Evolutionary conservation across 495 filamentous ascomycete genomes (phyloP).

Genomic region (Tuber indicum): DNA sequence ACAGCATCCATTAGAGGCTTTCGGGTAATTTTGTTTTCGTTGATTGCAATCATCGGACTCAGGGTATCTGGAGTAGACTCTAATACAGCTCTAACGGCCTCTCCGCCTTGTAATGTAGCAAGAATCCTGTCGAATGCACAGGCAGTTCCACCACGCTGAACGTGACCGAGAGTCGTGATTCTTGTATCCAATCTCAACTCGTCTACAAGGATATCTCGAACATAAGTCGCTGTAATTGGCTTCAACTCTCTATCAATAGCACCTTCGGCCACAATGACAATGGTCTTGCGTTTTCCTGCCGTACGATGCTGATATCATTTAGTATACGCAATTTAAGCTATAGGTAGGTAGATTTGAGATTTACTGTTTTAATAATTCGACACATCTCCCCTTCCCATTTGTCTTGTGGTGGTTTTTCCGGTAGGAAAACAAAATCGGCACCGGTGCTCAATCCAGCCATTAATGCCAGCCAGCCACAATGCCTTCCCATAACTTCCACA

Average conservation of each 20-base stretch:
- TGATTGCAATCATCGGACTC: conserved; percentile 91
- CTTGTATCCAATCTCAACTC: conserved; percentile 74
- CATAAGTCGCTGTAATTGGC: conserved; percentile 68
- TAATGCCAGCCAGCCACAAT: conserved; percentile 95
- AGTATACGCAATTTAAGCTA: conserved; percentile 34
- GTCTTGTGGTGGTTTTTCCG: conserved; percentile 81
- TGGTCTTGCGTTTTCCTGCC: conserved; percentile 90
- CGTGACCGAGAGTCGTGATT: conserved; percentile 92
- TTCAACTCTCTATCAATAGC: conserved; percentile 79
- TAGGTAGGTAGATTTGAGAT: conserved; percentile 20
- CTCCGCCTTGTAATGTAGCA: conserved; percentile 86
- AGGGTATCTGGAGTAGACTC: conserved; percentile 81
- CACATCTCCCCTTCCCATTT: conserved; percentile 93
- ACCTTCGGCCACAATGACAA: conserved; percentile 95
- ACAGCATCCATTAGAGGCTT: conserved; percentile 87
- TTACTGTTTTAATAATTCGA: conserved; percentile 65
- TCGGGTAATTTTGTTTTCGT: conserved; percentile 93
- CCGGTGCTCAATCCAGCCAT: conserved; percentile 95
- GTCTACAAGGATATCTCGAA: conserved; percentile 81
- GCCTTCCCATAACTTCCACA: conserved; percentile 98
- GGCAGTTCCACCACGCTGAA: conserved; percentile 85
- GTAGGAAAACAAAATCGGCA: conserved; percentile 94
- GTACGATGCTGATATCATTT: conserved; percentile 65
- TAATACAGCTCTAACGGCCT: conserved; percentile 93
- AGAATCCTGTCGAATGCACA: conserved; percentile 94